Percentiles rank a stretch among this genome's conserved stretches.
These are phyloP conservation scores for Arthrobotrys entomopaga DNA, from an alignment of 2,329 filamentous ascomycete species.

Conservation along the genomic window DNA sequence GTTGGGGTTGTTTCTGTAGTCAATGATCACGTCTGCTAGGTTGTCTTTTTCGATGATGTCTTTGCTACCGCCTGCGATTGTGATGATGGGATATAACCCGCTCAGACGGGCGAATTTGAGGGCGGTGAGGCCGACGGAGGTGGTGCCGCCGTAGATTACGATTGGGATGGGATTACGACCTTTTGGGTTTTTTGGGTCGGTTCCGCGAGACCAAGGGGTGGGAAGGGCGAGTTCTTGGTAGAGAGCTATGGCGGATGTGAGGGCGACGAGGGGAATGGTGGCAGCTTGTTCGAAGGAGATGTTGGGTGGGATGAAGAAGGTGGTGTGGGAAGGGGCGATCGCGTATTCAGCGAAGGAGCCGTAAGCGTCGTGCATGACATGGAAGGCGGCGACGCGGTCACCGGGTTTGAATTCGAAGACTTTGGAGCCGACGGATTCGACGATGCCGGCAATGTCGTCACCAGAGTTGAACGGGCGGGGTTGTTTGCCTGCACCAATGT, in stretches of 20 bases:
- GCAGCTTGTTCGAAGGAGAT: constrained; percentile 66
- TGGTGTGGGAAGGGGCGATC: constrained; percentile 63
- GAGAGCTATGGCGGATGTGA: constrained; percentile 68
- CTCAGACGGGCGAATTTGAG: constrained; percentile 54
- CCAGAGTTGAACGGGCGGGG: constrained; percentile 63
- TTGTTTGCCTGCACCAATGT: not conserved
- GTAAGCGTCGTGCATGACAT: constrained; percentile 60
- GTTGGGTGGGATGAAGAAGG: constrained; percentile 63
- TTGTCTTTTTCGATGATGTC: constrained; percentile 56
- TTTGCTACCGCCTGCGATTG: constrained; percentile 48
- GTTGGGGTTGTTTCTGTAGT: constrained; percentile 69
- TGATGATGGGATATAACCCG: constrained; percentile 48
- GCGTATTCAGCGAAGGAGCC: constrained; percentile 63
- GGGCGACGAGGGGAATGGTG: constrained; percentile 68
- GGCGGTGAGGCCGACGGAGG: constrained; percentile 48
- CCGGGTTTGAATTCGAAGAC: constrained; percentile 70
- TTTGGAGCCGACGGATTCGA: constrained; percentile 68
- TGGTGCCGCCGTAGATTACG: constrained; percentile 64
- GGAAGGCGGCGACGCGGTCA: constrained; percentile 69
- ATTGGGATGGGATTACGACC: constrained; percentile 60
- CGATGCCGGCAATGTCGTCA: constrained; percentile 69
- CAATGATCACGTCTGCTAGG: constrained; percentile 64
- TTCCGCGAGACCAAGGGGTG: constrained; percentile 64
- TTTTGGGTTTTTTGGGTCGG: constrained; percentile 56
- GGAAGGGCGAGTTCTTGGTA: constrained; percentile 66